A percentile compares a stretch with the other conserved stretches of the same genome.
Conservation (phyloP, 78 protist genomes). For the Pigoraptor vietnamica region DNA sequence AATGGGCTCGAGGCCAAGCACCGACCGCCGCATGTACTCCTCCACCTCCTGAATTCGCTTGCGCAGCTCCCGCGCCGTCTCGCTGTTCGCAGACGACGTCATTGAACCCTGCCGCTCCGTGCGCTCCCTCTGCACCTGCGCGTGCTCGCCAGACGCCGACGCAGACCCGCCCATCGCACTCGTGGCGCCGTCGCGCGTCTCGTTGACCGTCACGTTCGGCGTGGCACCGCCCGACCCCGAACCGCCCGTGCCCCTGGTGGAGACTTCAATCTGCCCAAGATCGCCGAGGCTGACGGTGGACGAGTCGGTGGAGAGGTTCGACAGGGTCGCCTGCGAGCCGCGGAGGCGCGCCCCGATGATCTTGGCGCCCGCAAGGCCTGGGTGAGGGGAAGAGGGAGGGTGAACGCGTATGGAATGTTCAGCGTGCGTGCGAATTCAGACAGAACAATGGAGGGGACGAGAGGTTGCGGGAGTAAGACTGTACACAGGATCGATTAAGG, state of each 20-base stretch:
- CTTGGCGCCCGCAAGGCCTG: neutral
- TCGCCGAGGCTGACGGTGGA: neutral
- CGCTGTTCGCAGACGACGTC: neutral
- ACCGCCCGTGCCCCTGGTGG: too few species aligned
- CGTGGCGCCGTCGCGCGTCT: too few species aligned
- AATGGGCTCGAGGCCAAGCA: neutral
- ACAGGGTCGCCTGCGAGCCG: neutral
- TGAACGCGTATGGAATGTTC: too few species aligned
- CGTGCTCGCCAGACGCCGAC: neutral
- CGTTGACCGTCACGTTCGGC: too few species aligned
- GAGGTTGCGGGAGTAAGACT: too few species aligned
- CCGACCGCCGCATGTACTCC: neutral
- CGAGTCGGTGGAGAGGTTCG: neutral
- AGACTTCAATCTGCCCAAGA: neutral
- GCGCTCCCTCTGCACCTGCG: neutral
- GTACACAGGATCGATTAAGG: too few species aligned
- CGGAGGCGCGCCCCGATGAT: neutral
- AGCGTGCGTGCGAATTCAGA: too few species aligned
- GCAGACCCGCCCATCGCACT: too few species aligned
- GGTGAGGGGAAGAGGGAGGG: too few species aligned
- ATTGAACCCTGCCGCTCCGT: neutral
- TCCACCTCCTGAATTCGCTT: neutral
- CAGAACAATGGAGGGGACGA: too few species aligned
- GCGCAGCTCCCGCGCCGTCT: neutral
- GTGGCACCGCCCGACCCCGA: too few species aligned